A percentile compares a stretch with the other conserved stretches of the same genome.
These are phyloP conservation scores for Teratosphaeria pseudoeucalypti DNA, from an alignment of 2,329 filamentous ascomycete genomes.

Conservation along the genomic window DNA sequence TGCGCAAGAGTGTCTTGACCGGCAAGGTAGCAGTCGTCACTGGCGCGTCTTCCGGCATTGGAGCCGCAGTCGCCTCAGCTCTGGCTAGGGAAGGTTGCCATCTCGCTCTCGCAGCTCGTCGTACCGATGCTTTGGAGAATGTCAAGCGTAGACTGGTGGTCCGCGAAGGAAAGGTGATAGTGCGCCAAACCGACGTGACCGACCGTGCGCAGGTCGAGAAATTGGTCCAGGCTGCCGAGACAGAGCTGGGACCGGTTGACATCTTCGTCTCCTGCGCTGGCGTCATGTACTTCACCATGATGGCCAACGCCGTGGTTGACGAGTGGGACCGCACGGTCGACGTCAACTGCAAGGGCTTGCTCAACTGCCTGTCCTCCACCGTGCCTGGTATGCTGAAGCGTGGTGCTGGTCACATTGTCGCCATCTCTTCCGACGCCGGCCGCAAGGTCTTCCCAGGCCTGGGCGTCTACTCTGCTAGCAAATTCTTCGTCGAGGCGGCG, in stretches of 20 bases:
- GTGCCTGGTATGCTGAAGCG: constrained; percentile 63
- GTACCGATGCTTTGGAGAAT: constrained; percentile 55
- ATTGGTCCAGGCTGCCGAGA: constrained; percentile 49
- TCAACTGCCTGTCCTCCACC: constrained; percentile 59
- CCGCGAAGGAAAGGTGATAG: constrained; percentile 54
- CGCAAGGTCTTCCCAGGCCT: constrained; percentile 73
- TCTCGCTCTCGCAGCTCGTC: constrained; percentile 61
- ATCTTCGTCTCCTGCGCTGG: constrained; percentile 72
- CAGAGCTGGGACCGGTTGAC: constrained; percentile 61
- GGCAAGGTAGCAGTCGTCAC: constrained; percentile 67
- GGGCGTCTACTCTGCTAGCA: constrained; percentile 72
- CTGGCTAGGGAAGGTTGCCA: constrained; percentile 62
- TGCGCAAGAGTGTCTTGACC: constrained; percentile 48
- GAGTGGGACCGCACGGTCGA: constrained; percentile 77
- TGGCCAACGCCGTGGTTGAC: constrained; percentile 62
- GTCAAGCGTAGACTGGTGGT: constrained; percentile 52
- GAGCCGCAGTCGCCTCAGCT: constrained; percentile 60
- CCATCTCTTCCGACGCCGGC: constrained; percentile 72
- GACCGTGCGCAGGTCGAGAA: constrained; percentile 54
- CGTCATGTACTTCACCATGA: constrained; percentile 85
- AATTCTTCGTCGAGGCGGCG: constrained; percentile 77
- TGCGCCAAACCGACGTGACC: constrained; percentile 64
- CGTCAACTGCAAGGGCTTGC: constrained; percentile 75
- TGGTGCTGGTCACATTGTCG: constrained; percentile 61
- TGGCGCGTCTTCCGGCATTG: constrained; percentile 70